Conservation (phyloP, 352 stramenopile species). For the Vaucheria bursata region DNA sequence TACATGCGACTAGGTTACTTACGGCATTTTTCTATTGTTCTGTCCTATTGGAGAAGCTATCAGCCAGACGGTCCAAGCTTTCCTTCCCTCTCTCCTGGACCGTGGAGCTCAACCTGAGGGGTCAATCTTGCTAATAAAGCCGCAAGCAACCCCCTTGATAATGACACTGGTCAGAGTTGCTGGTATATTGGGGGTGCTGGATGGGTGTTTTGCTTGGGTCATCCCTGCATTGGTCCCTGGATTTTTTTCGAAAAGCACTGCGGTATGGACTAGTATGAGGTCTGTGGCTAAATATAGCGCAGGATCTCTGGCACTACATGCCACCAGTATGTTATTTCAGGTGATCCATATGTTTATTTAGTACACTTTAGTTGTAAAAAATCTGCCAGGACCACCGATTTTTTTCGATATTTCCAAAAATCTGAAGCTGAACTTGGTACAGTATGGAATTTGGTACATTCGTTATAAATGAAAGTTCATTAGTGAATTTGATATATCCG, state of each 20-base stretch:
- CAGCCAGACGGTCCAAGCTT: conserved; percentile 38
- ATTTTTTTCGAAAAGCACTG: background rate
- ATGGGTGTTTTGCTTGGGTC: background rate
- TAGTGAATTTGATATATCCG: too few relatives aligned
- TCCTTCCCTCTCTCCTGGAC: conserved; percentile 9
- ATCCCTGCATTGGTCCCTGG: background rate
- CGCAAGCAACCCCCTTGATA: background rate
- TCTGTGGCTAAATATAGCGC: background rate
- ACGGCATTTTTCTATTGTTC: conserved; percentile 32
- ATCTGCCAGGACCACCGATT: too few relatives aligned
- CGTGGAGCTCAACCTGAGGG: background rate
- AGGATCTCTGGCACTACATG: background rate
- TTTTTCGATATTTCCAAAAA: too few relatives aligned
- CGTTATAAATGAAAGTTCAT: too few relatives aligned
- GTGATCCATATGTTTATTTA: too few relatives aligned
- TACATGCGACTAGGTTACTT: too few relatives aligned
- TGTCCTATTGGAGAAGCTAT: conserved; percentile 33
- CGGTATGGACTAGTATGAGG: background rate
- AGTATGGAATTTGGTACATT: too few relatives aligned
- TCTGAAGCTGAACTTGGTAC: too few relatives aligned
- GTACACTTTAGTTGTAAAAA: too few relatives aligned
- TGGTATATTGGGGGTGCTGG: background rate
- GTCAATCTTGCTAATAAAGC: background rate
- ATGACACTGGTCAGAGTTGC: background rate
- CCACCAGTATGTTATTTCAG: background rate